Base-by-base conservation (phyloP, 257 asterid species). In the Lycium barbarum region DNA sequence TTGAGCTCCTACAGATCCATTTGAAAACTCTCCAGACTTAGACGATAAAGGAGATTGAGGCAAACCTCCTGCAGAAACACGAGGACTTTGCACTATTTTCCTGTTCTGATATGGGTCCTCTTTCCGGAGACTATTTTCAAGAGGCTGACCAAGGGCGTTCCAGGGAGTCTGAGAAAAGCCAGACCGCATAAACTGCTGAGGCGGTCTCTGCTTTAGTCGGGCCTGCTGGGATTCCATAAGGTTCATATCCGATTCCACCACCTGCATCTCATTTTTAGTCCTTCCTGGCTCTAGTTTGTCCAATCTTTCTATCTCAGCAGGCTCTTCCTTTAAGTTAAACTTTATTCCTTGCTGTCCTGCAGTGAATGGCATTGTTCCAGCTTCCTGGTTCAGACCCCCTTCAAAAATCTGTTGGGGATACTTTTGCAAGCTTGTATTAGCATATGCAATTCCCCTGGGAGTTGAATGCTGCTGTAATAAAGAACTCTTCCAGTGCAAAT, bases 1-100 rank as follows among this genome's bases (percentile, higher is more conserved):
- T 82, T 94, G 99, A 79, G 88, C 96, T 66, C 99, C 99, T 51
- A 94, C 88, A 33, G 99, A 96, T 85, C 98, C 98, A 85, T 97
- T 93, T 26, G 98, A 96, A 88, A 96, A 91, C 90, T 96, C 99
- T 71, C 98, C 98, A 51, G 99, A 94, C 87, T 91, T 96, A 49
- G 99, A 96, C 3, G 98, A 94, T 89, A 96, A 87, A n/a, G 99
- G 99, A 90, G 99, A 95, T 84, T 94, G 98, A 83, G 99, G 98
- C 65, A 97, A 91, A 45, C 97, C 99, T 81, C 97, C 97, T 82
- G 93, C 91, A 86, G 99, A 97, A 72, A 92, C 92, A 86, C 91
- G 97, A 86, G 99, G 98, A 89, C 98, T 95, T 83, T 93, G 98
- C 83, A 86, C 98, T 54, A 90, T 49, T 89, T 94, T 97, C 89